Percentiles rank a stretch among this genome's conserved stretches.
Evolutionary conservation across 495 filamentous ascomycete genomes (phyloP).

Genomic region (Glutinoglossum americanum): DNA sequence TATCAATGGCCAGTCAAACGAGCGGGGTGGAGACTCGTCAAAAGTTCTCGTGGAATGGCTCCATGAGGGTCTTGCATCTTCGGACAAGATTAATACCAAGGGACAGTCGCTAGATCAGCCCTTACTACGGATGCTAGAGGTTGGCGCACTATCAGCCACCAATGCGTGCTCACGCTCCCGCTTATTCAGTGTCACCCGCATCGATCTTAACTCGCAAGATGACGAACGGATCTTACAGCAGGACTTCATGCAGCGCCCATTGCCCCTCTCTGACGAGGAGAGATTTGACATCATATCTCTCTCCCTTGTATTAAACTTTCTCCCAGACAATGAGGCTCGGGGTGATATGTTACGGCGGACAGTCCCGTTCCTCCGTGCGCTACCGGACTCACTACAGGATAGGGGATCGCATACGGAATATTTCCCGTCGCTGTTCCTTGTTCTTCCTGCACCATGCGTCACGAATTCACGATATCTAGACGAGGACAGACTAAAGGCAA

Average conservation of each 20-base stretch:
- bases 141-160: slow-evolving; percentile 66
- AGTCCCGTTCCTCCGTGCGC: slow-evolving; percentile 35
- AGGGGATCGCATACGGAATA: slow-evolving; percentile 13
- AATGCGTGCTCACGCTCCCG: slow-evolving; percentile 62
- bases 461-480: slow-evolving; percentile 81
- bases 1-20: slow-evolving; percentile 59
- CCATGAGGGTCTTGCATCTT: background rate
- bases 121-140: slow-evolving; percentile 52
- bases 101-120: background rate
- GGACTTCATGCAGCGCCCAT: slow-evolving; percentile 80
- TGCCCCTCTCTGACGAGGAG: slow-evolving; percentile 38
- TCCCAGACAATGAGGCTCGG: slow-evolving; percentile 47
- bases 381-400: slow-evolving; percentile 3
- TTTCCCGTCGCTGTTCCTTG: slow-evolving; percentile 72
- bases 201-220: slow-evolving; percentile 76
- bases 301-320: slow-evolving; percentile 90
- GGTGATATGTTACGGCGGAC: slow-evolving; percentile 77
- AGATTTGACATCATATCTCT: slow-evolving; percentile 77
- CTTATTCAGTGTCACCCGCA: slow-evolving; percentile 54
- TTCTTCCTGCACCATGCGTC: slow-evolving; percentile 74
- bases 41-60: slow-evolving; percentile 77
- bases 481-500: slow-evolving; percentile 41
- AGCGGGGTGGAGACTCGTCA: slow-evolving; percentile 81
- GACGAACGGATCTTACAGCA: slow-evolving; percentile 52
- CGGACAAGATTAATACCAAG: background rate